Percentiles rank a stretch among this genome's conserved stretches.
These are phyloP conservation scores for Arthrobotrys pseudoclavata DNA, from an alignment of 2,329 filamentous ascomycete genomes.

Conservation along the genomic window DNA sequence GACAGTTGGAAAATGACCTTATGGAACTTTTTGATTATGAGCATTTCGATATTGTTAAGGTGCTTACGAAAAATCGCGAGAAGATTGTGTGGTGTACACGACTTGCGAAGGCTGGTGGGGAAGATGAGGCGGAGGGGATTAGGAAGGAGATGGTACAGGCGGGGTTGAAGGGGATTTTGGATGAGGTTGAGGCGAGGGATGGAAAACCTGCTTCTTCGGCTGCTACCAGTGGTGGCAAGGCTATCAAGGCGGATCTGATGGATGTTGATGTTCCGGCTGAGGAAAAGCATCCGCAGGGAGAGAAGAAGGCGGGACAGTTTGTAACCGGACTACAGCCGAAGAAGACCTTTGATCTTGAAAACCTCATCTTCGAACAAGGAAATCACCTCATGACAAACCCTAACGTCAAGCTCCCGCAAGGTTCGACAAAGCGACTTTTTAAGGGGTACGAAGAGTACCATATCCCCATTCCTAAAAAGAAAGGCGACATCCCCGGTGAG, in stretches of 20 bases:
- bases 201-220: slow-evolving; percentile 71
- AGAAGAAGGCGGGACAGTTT: slow-evolving; percentile 71
- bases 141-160: slow-evolving; percentile 93
- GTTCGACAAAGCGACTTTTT: slow-evolving; percentile 93
- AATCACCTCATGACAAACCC: slow-evolving; percentile 99
- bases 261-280: slow-evolving; percentile 82
- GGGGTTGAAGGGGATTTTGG: slow-evolving; percentile 86
- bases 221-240: slow-evolving; percentile 69
- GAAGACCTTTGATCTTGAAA: slow-evolving; percentile 91
- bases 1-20: slow-evolving; percentile 96
- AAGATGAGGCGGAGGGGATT: slow-evolving; percentile 78
- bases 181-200: slow-evolving; percentile 84
- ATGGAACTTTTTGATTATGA: slow-evolving; percentile 99
- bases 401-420: slow-evolving; percentile 91
- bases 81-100: slow-evolving; percentile 96
- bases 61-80: slow-evolving; percentile 90
- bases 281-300: slow-evolving; percentile 69
- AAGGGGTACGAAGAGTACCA: slow-evolving; percentile 99
- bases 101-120: slow-evolving; percentile 82
- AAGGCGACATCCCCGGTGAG: slow-evolving; percentile 80
- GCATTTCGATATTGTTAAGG: slow-evolving; percentile 90
- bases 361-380: slow-evolving; percentile 95
- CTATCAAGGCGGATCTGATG: slow-evolving; percentile 87
- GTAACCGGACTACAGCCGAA: slow-evolving; percentile 86
- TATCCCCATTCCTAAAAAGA: slow-evolving; percentile 91